Base-by-base conservation (phyloP, 164 flowering plant genomes). In the Liriodendron chinense region DNA sequence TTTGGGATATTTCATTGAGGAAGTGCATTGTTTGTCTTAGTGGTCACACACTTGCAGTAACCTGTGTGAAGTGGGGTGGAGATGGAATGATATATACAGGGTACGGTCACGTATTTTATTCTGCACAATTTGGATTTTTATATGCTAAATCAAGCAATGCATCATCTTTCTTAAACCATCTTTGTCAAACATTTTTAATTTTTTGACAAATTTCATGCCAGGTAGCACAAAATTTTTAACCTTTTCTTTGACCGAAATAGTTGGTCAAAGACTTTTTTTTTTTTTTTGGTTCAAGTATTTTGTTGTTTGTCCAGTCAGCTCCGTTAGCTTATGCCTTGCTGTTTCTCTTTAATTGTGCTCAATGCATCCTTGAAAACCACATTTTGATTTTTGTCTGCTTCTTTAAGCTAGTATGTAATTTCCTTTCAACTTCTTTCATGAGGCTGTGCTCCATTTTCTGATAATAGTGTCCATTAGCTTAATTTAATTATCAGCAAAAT, bases 51-150 rank as follows among this genome's bases (percentile, higher is more conserved):
- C 93, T 94, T 79, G 98, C 99, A 53, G 86, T 96, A 70, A 94
- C 99, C 63, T 94, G 97, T 85, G 98, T 96, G 47, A 96, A 96
- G 86, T 96, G 98, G 99, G 97, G 98, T 77, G 98, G 98, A 76
- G 99, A 94, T 86, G 99, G 98, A 72, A 72, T 90, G 49, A 92
- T 94, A 78, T 96, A 94, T 76, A 88, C 99, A 28, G 91, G 98
- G 99, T 96, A 91, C 34, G 12, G 18, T 22, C 9, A 53, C 9
- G 53, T 25, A 14, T 25, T 28, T 66, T 26, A 13, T 66, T 28
- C 47, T 66, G 65, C 59, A 53, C 16, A 53, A 53, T 53, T 16
- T 16, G 43, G 18, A 12, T 13, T 53, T 2, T 53, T 53, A 10
- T 34, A 34, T 53, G 13, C 59, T 16, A 53, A n/a, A 53, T 53